Evolutionary conservation across 768 basidiomycete species (phyloP), one percentile per base, ranked within the genome.

Genomic region (Baorangia bicolor): DNA sequence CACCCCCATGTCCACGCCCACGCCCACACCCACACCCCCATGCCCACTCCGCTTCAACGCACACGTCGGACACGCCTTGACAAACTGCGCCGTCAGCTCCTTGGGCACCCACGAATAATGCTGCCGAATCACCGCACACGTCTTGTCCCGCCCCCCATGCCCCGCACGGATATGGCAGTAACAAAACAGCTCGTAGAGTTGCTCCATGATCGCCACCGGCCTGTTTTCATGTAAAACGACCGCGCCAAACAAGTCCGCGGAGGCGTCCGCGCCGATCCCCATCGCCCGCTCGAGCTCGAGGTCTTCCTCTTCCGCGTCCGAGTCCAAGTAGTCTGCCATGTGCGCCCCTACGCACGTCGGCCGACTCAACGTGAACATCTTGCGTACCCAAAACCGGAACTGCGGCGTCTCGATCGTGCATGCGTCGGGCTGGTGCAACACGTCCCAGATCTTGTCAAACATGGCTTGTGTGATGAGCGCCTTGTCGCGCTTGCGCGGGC

Each of bases 81-180:
- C 85, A 65, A 91, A 94, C 55, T 81, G 82, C 18, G 87, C 82
- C 43, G 92, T 82, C 39, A 94, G 83, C 64, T 90, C 87, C 72
- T 92, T 93, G 16, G 92, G 91, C 27, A 94, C 81, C 85, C 87
- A 92, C 10, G 88, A 86, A 69, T 91, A 94, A 62, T 82, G 80
- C 56, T 82, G 74, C 45, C 87, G 77, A 37, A 92, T 79, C 53
- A 83, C 75, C 3, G 79, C 77, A 53, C 81, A 83, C 0, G 92
- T 94, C 75, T 83, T 88, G 71, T 94, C 92, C 21, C 90, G 82
- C 27, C 90, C 91, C 14, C 84, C 88, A 64, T 93, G 91, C 11
- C 79, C 75, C 49, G 80, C 74, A 44, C 78, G 77, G 14, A 77
- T 81, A 60, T 93, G 92, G 59, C 83, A 87, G 61, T 86, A 85